Evolutionary conservation across 306 rosid species (phyloP).

Genomic region (Prunus mongolica): DNA sequence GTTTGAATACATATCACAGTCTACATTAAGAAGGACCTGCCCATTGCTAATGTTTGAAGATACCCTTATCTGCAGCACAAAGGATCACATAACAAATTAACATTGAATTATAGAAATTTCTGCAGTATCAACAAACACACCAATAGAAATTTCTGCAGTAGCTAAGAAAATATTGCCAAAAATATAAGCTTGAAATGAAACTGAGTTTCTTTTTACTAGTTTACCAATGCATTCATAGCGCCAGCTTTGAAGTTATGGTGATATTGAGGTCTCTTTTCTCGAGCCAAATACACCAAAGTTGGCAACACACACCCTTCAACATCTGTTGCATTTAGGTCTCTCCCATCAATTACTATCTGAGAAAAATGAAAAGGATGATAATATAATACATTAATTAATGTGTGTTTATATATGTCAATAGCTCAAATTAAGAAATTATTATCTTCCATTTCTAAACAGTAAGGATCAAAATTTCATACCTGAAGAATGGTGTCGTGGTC

Average conservation of each 20-base stretch:
- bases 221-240: slow-evolving; percentile 87
- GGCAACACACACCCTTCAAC: slow-evolving; percentile 54
- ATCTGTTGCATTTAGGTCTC: slow-evolving; percentile 48
- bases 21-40: slow-evolving; percentile 62
- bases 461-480: slow-evolving; percentile 21
- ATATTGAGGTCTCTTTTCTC: slow-evolving; percentile 74
- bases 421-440: background rate
- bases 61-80: slow-evolving; percentile 60
- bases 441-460: background rate
- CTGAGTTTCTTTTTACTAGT: no score
- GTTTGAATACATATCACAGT: slow-evolving; percentile 88
- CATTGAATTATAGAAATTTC: no score
- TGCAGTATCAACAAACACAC: background rate
- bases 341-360: slow-evolving; percentile 59
- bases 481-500: slow-evolving; percentile 71
- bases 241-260: slow-evolving; percentile 86
- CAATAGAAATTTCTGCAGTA: background rate
- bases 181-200: background rate
- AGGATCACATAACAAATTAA: background rate
- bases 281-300: slow-evolving; percentile 71
- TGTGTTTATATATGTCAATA: background rate
- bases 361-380: background rate
- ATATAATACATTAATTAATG: background rate
- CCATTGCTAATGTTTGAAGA: slow-evolving; percentile 83
- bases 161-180: no score